Evolutionary conservation across 208 protist species (phyloP).

Genomic region (Trypanosoma mega): DNA sequence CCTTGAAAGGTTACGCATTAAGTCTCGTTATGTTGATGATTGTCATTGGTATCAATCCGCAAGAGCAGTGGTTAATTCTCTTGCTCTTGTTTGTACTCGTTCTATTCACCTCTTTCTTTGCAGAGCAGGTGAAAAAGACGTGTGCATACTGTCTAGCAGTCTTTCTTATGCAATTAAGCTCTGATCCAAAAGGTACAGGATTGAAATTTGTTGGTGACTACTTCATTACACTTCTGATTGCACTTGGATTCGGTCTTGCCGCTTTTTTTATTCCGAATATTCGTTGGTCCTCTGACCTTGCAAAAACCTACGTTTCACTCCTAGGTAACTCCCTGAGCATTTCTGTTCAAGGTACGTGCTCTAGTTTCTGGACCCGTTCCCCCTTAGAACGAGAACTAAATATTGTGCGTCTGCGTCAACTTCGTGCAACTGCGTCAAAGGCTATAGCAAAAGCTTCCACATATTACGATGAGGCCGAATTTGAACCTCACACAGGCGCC

Average conservation of each 20-base stretch:
- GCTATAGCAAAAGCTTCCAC: slow-evolving; percentile 63
- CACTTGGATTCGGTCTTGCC: slow-evolving; percentile 66
- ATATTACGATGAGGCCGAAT: slow-evolving; percentile 68
- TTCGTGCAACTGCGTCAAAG: slow-evolving; percentile 69
- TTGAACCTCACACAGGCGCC: slow-evolving; percentile 79
- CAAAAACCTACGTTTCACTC: slow-evolving; percentile 71
- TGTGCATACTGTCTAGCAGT: slow-evolving; percentile 77
- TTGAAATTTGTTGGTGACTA: slow-evolving; percentile 70
- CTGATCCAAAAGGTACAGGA: slow-evolving; percentile 43
- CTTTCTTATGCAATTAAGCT: slow-evolving; percentile 82
- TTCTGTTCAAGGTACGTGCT: slow-evolving; percentile 76
- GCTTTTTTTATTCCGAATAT: slow-evolving; percentile 87
- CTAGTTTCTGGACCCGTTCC: slow-evolving; percentile 78
- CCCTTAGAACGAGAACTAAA: slow-evolving; percentile 86
- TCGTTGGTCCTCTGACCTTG: slow-evolving; percentile 82
- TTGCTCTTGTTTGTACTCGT: slow-evolving; percentile 80
- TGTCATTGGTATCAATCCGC: slow-evolving; percentile 55
- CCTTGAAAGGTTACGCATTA: slow-evolving; percentile 80
- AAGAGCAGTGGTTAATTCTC: slow-evolving; percentile 60
- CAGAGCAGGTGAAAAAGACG: slow-evolving; percentile 89
- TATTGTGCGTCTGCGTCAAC: slow-evolving; percentile 79
- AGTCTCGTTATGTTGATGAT: slow-evolving; percentile 68
- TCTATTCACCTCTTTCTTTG: slow-evolving; percentile 74
- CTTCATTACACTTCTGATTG: slow-evolving; percentile 72
- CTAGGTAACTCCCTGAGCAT: slow-evolving; percentile 86